phyloP scores from a whole-genome alignment of 495 filamentous ascomycete genomes.

The Cercophora scortea region DNA sequence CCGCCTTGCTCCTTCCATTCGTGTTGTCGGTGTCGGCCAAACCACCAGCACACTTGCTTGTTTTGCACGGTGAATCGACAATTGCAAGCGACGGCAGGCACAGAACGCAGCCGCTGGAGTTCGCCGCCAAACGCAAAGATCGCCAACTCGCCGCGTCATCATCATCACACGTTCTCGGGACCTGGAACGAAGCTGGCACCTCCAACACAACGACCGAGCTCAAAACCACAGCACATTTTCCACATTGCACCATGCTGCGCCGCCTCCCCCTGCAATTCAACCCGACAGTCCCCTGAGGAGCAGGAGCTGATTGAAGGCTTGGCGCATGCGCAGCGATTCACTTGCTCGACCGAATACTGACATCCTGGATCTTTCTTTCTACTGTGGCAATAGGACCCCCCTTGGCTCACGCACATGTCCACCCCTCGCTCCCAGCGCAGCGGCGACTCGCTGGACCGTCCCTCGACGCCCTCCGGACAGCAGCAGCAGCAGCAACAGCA shows the following conservation, averaged over 20 bases:
- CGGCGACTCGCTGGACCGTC: constrained; percentile 24
- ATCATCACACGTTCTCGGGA: no score
- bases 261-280: background rate
- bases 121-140: no score
- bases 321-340: background rate
- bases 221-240: background rate
- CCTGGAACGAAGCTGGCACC: background rate
- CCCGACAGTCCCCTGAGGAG: constrained; percentile 3
- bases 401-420: constrained; percentile 45
- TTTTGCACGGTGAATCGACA: background rate
- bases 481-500: background rate
- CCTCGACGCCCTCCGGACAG: constrained; percentile 17
- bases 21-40: background rate
- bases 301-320: background rate
- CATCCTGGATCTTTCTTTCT: constrained; percentile 10
- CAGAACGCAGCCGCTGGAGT: background rate
- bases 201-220: background rate
- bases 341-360: constrained; percentile 8
- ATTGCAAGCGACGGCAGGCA: background rate
- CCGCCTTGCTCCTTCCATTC: background rate
- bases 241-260: constrained; percentile 1
- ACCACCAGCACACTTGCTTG: no score
- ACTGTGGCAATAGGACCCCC: constrained; percentile 29
- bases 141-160: no score
- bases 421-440: constrained; percentile 27